Conservation (phyloP, 2,329 filamentous ascomycete genomes). For the Aspergillus tanneri region DNA sequence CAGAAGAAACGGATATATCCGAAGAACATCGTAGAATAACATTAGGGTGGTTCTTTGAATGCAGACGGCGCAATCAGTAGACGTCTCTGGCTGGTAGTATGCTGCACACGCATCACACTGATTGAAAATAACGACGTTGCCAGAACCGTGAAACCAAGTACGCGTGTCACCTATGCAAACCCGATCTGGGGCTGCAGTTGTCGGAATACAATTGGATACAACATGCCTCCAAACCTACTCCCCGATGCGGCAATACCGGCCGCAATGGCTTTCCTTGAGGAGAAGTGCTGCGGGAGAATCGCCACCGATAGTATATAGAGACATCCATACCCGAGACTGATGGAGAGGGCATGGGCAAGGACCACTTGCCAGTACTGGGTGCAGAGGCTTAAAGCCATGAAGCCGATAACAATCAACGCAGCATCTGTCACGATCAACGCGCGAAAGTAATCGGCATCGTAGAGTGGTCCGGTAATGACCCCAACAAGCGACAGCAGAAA, state of each 20-base stretch:
- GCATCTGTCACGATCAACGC: slow-evolving; percentile 7
- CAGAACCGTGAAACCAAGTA: slow-evolving; percentile 58
- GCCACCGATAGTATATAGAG: slow-evolving; percentile 48
- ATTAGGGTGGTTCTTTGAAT: slow-evolving; percentile 40
- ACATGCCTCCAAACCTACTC: not conserved
- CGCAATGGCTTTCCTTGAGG: slow-evolving; percentile 48
- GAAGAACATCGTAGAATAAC: slow-evolving; percentile 43
- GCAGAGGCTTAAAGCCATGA: slow-evolving; percentile 63
- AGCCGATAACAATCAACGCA: slow-evolving; percentile 51
- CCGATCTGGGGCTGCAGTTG: slow-evolving; percentile 44
- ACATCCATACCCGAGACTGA: slow-evolving; percentile 36
- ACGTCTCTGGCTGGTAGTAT: slow-evolving; percentile 28
- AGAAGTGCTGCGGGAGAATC: slow-evolving; percentile 50
- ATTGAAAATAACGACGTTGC: slow-evolving; percentile 22
- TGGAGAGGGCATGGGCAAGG: slow-evolving; percentile 23
- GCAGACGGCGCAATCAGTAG: slow-evolving; percentile 37
- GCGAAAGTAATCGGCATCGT: slow-evolving; percentile 5
- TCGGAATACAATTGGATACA: not conserved
- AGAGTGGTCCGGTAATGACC: slow-evolving; percentile 8
- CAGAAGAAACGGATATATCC: slow-evolving; percentile 46
- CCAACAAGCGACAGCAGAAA: slow-evolving; percentile 13
- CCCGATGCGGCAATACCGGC: slow-evolving; percentile 41
- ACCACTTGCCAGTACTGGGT: slow-evolving; percentile 55
- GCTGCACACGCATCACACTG: slow-evolving; percentile 26
- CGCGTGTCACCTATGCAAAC: slow-evolving; percentile 62